phyloP scores from a whole-genome alignment of 139 green algal genomes.

The Tetraselmis chui region DNA sequence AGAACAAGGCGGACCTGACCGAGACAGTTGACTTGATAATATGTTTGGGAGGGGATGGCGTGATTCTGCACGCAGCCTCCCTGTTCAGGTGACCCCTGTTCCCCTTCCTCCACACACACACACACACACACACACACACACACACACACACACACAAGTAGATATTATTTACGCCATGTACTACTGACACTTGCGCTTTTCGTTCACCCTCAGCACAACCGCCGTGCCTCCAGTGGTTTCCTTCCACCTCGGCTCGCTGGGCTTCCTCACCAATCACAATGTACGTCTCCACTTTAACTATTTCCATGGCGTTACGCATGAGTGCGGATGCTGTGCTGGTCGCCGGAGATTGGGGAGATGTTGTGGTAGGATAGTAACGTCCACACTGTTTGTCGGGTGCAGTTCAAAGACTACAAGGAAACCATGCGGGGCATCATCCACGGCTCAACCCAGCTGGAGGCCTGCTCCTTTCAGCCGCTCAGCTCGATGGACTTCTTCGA shows the following conservation, averaged over 20 bases:
- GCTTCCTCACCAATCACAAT: constrained; percentile 92
- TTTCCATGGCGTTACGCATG: no score
- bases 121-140: no score
- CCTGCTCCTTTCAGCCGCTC: constrained; percentile 39
- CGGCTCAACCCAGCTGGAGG: constrained; percentile 51
- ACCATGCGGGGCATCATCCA: constrained; percentile 78
- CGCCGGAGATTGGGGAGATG: no score
- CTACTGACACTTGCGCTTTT: no score
- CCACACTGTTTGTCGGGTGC: no score
- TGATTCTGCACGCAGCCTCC: constrained; percentile 86
- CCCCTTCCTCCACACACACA: no score
- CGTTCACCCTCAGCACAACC: not conserved
- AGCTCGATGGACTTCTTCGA: constrained; percentile 19
- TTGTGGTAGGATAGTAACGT: no score
- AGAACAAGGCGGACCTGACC: constrained; percentile 36
- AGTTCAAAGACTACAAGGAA: constrained; percentile 51
- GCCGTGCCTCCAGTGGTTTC: constrained; percentile 62
- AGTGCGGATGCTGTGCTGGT: no score
- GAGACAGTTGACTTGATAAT: constrained; percentile 90
- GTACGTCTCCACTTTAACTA: not conserved
- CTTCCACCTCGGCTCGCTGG: constrained; percentile 95
- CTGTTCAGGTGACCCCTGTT: constrained; percentile 54
- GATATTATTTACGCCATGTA: no score
- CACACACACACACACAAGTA: no score
- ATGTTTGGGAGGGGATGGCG: constrained; percentile 92